Conservation (phyloP, 257 asterid species). For the Salvia rosmarinus region DNA sequence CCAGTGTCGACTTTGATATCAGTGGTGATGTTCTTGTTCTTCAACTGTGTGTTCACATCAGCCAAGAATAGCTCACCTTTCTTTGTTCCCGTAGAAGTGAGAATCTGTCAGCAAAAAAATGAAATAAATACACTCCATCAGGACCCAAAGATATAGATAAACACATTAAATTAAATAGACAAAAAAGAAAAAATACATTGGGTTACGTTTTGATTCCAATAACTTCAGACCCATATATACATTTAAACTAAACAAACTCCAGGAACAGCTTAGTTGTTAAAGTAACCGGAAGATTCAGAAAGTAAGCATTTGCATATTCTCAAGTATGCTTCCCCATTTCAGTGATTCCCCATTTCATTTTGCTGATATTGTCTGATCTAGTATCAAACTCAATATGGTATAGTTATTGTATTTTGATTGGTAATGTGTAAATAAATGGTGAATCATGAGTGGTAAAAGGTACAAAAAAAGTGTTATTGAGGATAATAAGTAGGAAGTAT, state of each 20-base stretch:
- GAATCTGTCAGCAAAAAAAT: slow-evolving; percentile 41
- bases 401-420: not conserved
- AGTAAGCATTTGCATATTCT: not conserved
- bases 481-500: too few relatives aligned
- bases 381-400: too few relatives aligned
- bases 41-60: slow-evolving; percentile 65
- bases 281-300: not conserved
- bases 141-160: too few relatives aligned
- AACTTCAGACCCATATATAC: not conserved
- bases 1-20: slow-evolving; percentile 65
- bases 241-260: not conserved
- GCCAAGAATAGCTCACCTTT: slow-evolving; percentile 69
- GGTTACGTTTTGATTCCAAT: too few relatives aligned
- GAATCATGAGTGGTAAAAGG: too few relatives aligned
- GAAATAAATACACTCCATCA: too few relatives aligned
- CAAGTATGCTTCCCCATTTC: not conserved
- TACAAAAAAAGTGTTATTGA: too few relatives aligned
- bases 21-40: slow-evolving; percentile 62
- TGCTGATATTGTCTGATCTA: too few relatives aligned
- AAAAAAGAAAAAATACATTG: too few relatives aligned
- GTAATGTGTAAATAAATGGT: too few relatives aligned
- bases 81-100: slow-evolving; percentile 62
- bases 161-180: too few relatives aligned
- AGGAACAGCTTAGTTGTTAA: not conserved
- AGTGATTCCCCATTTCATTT: not conserved